A percentile compares a stretch with the other conserved stretches of the same genome.
Conservation (phyloP, 345 rosid species). For the Heritiera fomes region DNA sequence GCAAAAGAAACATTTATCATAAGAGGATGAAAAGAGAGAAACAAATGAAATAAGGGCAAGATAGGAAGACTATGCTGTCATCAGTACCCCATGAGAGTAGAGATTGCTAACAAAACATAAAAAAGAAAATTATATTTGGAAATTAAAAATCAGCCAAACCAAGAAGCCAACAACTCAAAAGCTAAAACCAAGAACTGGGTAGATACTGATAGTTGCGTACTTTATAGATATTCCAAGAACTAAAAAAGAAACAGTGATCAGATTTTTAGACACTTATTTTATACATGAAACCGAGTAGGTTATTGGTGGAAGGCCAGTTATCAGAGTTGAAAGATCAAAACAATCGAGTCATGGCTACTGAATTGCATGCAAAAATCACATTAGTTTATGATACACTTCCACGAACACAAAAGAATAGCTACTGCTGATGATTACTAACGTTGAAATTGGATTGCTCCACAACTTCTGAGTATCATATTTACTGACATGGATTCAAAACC, state of each 20-base stretch:
- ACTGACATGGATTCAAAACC: neutral
- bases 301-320: neutral
- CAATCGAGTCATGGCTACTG: neutral
- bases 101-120: neutral
- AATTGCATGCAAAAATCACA: neutral
- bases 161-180: neutral
- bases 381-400: constrained; percentile 24
- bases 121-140: neutral
- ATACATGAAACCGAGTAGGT: neutral
- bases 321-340: neutral
- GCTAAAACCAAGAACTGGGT: neutral
- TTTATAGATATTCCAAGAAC: neutral
- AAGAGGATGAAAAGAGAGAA: too few species aligned
- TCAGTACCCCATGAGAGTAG: neutral
- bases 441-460: neutral
- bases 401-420: neutral
- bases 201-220: neutral
- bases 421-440: neutral
- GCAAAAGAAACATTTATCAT: too few species aligned
- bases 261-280: neutral
- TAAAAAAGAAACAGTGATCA: neutral
- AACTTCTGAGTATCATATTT: constrained; percentile 3
- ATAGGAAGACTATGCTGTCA: neutral
- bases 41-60: neutral
- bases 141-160: neutral